Base-by-base conservation (phyloP, 2,329 filamentous ascomycete genomes). In the Aspergillus fischeri region DNA sequence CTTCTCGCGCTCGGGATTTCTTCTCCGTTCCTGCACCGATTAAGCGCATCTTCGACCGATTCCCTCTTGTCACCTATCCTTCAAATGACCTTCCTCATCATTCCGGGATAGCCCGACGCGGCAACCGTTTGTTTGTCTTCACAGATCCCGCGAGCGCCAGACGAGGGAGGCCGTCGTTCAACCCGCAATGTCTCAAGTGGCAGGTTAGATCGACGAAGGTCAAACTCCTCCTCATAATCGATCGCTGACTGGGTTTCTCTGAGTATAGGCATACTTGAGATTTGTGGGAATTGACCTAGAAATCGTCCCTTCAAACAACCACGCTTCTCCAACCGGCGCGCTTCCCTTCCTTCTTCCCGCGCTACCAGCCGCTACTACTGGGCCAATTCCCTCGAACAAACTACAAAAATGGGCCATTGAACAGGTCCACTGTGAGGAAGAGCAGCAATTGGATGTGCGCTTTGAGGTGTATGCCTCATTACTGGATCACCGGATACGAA, bases 101-200 rank as follows among this genome's bases (percentile, higher is more conserved):
- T 64, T 78, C 82, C 28, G 81, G 78, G 32, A 77, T 67, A 52
- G 70, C 76, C 53, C 74, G 72, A 63, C 70, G 76, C 60, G 76
- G 76, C 66, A 82, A 84, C 60, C 81, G 84, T 9, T 79, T 99
- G 8, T 92, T 92, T 73, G 80, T 96, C 56, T 97, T 97, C 75
- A 83, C 85, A 59, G 84, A 82, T 14, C 78, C 84, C 1, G 77
- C 81, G n/a, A 88, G 85, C 66, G 88, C 86, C 35, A 72, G 74
- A 55, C 70, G 70, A 42, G 86, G 86, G 4, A 76, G 79, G 29
- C 89, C 92, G 27, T 95, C 91, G 63, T 96, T 89, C 77, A 97
- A 97, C 72, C 94, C 94, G 10, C 86, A 87, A 57, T 99, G 94
- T 78, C 80, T 97, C 69, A 96, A 93, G 79, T 97, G 92, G 92